Percentiles rank a stretch among this genome's conserved stretches.
Evolutionary conservation across 1,139 yeast genomes (phyloP).

Genomic region (Pichia sp.): DNA sequence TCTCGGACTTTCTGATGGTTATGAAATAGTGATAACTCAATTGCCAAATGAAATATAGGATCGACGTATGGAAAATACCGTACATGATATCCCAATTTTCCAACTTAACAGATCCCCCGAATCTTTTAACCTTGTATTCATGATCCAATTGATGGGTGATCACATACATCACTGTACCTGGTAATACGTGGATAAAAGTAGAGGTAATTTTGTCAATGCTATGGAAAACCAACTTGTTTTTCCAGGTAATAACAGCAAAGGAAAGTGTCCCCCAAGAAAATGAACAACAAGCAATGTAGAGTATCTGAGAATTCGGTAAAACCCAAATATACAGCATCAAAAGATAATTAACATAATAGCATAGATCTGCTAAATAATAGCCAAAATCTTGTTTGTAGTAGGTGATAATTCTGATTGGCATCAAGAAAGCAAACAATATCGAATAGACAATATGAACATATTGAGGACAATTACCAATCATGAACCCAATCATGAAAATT

Average conservation of each 20-base stretch:
- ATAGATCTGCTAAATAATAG: slow-evolving; percentile 85
- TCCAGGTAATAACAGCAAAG: slow-evolving; percentile 94
- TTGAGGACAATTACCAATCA: slow-evolving; percentile 72
- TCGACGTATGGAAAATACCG: slow-evolving; percentile 71
- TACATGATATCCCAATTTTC: slow-evolving; percentile 62
- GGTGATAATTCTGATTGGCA: slow-evolving; percentile 82
- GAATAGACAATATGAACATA: slow-evolving; percentile 76
- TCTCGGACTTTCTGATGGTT: slow-evolving; percentile 67
- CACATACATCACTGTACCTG: slow-evolving; percentile 83
- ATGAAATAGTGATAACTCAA: slow-evolving; percentile 83
- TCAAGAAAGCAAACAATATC: slow-evolving; percentile 45
- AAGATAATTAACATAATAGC: slow-evolving; percentile 80
- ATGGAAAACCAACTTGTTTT: slow-evolving; percentile 87
- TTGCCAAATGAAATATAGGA: slow-evolving; percentile 93
- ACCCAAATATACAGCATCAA: slow-evolving; percentile 72
- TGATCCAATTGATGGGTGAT: slow-evolving; percentile 71
- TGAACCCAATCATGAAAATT: slow-evolving; percentile 63
- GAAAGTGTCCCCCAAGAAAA: slow-evolving; percentile 83
- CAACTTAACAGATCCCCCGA: slow-evolving; percentile 71
- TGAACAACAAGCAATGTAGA: slow-evolving; percentile 79
- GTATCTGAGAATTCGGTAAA: slow-evolving; percentile 60
- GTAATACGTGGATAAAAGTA: slow-evolving; percentile 84
- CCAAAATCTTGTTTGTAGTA: slow-evolving; percentile 75
- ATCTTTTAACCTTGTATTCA: slow-evolving; percentile 47
- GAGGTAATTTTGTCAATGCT: slow-evolving; percentile 91